Evolutionary conservation across 306 rosid species (phyloP).

Genomic region (Acacia melanoxylon): DNA sequence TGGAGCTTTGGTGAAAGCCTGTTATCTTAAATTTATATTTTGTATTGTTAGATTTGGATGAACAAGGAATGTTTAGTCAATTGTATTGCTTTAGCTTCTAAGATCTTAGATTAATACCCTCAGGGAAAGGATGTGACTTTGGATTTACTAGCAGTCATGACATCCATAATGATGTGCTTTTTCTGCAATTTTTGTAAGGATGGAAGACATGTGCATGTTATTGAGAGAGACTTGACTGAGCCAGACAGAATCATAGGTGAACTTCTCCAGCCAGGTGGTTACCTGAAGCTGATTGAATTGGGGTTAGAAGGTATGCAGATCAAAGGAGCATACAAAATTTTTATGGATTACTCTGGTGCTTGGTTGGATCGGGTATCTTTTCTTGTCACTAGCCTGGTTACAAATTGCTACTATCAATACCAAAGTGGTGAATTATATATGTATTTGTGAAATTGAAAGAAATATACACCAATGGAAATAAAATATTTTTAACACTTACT

Average conservation of each 20-base stretch:
- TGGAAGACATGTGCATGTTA: slow-evolving; percentile 55
- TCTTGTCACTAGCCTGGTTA: not conserved
- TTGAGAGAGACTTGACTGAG: slow-evolving; percentile 64
- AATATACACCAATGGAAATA: not conserved
- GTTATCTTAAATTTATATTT: not conserved
- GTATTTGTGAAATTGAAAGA: not conserved
- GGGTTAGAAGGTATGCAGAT: slow-evolving; percentile 56
- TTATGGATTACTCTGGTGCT: not conserved
- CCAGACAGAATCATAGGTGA: slow-evolving; percentile 70
- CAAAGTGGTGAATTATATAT: not conserved
- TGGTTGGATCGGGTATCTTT: not conserved
- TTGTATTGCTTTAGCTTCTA: not conserved
- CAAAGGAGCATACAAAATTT: slow-evolving; percentile 7
- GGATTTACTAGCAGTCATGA: slow-evolving; percentile 4
- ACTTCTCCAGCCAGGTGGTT: slow-evolving; percentile 74
- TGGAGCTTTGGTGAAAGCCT: not conserved
- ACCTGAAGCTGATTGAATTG: slow-evolving; percentile 57
- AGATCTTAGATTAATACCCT: not conserved
- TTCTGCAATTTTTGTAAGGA: slow-evolving; percentile 42
- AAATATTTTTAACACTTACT: not conserved
- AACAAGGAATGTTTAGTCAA: slow-evolving; percentile 11
- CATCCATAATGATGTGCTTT: not conserved
- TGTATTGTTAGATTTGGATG: not conserved
- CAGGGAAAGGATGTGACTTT: not conserved
- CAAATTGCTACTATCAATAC: not conserved